phyloP scores from a whole-genome alignment of 768 basidiomycete species.

The Boletus vinaceobasis region DNA sequence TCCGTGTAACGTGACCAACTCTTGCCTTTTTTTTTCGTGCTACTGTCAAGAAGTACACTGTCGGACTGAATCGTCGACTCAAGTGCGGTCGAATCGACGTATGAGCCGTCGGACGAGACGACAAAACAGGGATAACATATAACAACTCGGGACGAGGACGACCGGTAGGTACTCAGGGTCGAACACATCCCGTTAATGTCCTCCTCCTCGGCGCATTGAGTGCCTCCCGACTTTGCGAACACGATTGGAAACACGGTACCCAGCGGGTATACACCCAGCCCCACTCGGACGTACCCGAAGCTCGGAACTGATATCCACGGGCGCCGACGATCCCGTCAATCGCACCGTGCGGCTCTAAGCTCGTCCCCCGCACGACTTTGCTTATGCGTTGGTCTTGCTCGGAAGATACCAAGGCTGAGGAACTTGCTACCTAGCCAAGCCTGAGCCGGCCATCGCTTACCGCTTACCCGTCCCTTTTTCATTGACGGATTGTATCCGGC shows the following conservation, averaged over 20 bases:
- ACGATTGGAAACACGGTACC: no score
- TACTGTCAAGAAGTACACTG: background rate
- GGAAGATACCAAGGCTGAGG: no score
- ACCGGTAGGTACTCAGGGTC: background rate
- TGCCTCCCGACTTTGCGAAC: no score
- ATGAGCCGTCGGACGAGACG: background rate
- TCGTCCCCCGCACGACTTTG: no score
- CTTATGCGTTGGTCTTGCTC: no score
- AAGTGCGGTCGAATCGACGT: conserved; percentile 5
- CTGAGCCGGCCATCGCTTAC: no score
- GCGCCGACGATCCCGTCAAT: no score
- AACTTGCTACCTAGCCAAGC: no score
- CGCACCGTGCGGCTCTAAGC: no score
- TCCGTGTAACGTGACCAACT: background rate
- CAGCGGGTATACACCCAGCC: no score
- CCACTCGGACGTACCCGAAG: no score
- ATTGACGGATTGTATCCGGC: background rate
- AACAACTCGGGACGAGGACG: background rate
- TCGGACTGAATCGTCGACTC: conserved; percentile 3
- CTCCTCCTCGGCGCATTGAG: background rate
- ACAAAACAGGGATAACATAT: background rate
- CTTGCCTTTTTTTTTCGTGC: background rate
- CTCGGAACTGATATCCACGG: no score
- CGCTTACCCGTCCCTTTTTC: background rate
- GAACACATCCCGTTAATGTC: background rate